Percentiles rank a stretch among this genome's conserved stretches.
Conservation (phyloP, 2,329 filamentous ascomycete species). For the Alternaria hordeiaustralica region DNA sequence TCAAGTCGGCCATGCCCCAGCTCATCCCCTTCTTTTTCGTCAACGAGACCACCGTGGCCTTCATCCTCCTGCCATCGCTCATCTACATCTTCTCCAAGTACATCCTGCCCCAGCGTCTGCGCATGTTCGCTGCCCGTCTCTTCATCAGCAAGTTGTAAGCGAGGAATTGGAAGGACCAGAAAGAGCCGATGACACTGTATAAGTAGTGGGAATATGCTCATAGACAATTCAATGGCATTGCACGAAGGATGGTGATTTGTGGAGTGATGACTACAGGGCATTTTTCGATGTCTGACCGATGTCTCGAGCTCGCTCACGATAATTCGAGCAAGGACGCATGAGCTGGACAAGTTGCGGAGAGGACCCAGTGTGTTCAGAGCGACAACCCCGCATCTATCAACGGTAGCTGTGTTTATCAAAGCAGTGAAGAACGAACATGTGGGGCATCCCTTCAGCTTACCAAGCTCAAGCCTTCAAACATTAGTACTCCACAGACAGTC, state of each 20-base stretch:
- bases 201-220: conserved; percentile 43
- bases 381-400: not conserved
- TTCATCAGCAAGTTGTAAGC: conserved; percentile 55
- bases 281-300: not conserved
- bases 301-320: not conserved
- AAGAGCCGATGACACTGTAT: conserved; percentile 32
- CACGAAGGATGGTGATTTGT: conserved; percentile 3
- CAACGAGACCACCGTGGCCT: conserved; percentile 53
- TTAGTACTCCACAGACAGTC: not conserved
- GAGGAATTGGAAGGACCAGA: not conserved
- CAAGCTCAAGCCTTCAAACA: not conserved
- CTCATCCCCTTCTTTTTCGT: conserved; percentile 56
- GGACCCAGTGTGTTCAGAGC: not conserved
- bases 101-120: conserved; percentile 51
- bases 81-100: conserved; percentile 55
- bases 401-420: not conserved
- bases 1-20: conserved; percentile 54
- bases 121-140: conserved; percentile 50
- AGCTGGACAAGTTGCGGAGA: not conserved
- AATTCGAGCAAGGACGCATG: not conserved
- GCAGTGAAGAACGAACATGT: not conserved
- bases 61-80: conserved; percentile 50
- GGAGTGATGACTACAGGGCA: not conserved
- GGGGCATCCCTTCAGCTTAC: not conserved
- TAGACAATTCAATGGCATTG: conserved; percentile 45